Evolutionary conservation across 2,329 filamentous ascomycete species (phyloP).

Genomic region (Penicillium sp.): DNA sequence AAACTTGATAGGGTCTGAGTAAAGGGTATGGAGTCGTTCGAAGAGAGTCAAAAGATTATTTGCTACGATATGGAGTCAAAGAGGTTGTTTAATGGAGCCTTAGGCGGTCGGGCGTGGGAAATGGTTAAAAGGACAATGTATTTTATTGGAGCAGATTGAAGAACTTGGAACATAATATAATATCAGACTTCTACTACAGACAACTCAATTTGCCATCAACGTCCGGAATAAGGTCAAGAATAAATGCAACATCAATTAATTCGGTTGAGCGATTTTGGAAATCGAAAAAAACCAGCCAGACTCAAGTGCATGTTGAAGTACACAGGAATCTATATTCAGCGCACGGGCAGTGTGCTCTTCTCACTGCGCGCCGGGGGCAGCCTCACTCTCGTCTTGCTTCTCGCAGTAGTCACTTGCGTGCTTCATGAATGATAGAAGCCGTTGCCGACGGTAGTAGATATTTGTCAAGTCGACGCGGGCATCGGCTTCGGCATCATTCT

Average conservation of each 20-base stretch:
- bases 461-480: conserved; percentile 28
- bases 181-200: not conserved
- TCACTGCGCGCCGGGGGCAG: not conserved
- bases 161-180: not conserved
- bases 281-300: not conserved
- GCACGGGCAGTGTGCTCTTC: not conserved
- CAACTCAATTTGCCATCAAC: not conserved
- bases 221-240: not conserved
- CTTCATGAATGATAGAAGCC: conserved; percentile 17
- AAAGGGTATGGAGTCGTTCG: not conserved
- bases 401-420: not conserved
- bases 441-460: conserved; percentile 28
- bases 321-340: not conserved
- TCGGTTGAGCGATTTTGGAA: conserved; percentile 18
- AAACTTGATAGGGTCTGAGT: not conserved
- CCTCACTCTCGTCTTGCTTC: not conserved
- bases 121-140: not conserved
- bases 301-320: conserved; percentile 3
- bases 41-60: not conserved
- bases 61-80: not conserved
- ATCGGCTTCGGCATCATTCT: conserved; percentile 35
- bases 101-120: not conserved
- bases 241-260: not conserved
- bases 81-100: not conserved
- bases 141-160: not conserved